Percentiles rank a stretch among this genome's conserved stretches.
Evolutionary conservation across 2,329 filamentous ascomycete species (phyloP).

Genomic region (Nigrospora osmanthi): DNA sequence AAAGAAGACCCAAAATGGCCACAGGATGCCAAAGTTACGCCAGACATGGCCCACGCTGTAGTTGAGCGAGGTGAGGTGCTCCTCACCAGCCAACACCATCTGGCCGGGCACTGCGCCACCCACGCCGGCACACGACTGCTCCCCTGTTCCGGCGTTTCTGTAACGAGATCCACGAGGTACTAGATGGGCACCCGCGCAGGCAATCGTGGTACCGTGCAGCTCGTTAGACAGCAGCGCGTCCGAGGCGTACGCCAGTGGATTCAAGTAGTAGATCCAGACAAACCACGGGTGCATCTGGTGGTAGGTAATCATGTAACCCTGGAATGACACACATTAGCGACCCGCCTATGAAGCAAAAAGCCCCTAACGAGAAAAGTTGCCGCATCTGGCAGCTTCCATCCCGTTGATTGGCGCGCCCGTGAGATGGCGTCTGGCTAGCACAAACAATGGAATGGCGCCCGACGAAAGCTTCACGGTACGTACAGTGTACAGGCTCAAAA

Average conservation of each 20-base stretch:
- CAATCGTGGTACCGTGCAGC: slow-evolving; percentile 43
- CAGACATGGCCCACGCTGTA: slow-evolving; percentile 55
- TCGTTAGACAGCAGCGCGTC: slow-evolving; percentile 52
- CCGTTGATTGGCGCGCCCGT: no score
- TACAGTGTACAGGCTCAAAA: slow-evolving; percentile 42
- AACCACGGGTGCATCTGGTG: slow-evolving; percentile 62
- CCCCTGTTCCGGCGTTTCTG: slow-evolving; percentile 14
- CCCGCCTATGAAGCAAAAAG: no score
- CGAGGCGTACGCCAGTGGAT: slow-evolving; percentile 58
- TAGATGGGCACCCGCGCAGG: slow-evolving; percentile 33
- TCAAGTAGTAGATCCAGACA: slow-evolving; percentile 58
- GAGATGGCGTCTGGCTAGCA: no score
- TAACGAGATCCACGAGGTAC: slow-evolving; percentile 31
- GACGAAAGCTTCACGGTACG: neutral
- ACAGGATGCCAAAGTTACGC: slow-evolving; percentile 72
- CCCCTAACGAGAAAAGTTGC: no score
- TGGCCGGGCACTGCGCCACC: slow-evolving; percentile 42
- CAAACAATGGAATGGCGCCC: neutral
- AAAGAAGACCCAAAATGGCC: slow-evolving; percentile 70
- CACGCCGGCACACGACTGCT: slow-evolving; percentile 45
- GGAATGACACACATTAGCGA: slow-evolving; percentile 43
- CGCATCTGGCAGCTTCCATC: no score
- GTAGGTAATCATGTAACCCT: slow-evolving; percentile 54
- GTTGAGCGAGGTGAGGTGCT: slow-evolving; percentile 45
- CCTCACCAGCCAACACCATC: slow-evolving; percentile 40